Conservation (phyloP, 2,329 filamentous ascomycete genomes). For the Cladosporium phlei region DNA sequence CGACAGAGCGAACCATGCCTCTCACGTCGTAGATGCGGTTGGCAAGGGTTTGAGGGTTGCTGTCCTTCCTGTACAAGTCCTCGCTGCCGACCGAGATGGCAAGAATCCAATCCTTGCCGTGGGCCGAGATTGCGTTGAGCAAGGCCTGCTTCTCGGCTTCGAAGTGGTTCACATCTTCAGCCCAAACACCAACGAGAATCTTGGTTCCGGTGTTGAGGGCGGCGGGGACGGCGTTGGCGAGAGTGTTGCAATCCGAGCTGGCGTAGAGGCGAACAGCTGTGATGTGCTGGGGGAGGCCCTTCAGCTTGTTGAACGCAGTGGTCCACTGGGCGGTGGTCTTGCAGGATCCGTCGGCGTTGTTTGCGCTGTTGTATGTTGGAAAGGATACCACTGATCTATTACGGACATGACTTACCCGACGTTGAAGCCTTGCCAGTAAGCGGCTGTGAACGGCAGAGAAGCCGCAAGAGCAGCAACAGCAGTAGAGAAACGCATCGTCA, state of each 20-base stretch:
- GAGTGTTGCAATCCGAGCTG: slow-evolving; percentile 51
- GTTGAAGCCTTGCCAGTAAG: slow-evolving; percentile 43
- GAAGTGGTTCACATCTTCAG: slow-evolving; percentile 46
- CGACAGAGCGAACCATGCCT: slow-evolving; percentile 47
- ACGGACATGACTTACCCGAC: too few species aligned
- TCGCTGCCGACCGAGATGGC: slow-evolving; percentile 64
- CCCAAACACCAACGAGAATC: slow-evolving; percentile 63
- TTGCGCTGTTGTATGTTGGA: too few species aligned
- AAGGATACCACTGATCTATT: too few species aligned
- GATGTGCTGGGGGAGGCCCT: slow-evolving; percentile 49
- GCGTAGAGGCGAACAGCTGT: slow-evolving; percentile 62
- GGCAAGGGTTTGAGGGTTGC: slow-evolving; percentile 37
- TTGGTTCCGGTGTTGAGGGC: slow-evolving; percentile 57
- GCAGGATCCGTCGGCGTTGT: slow-evolving; percentile 37
- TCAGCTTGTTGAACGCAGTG: slow-evolving; percentile 35
- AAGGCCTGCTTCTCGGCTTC: slow-evolving; percentile 58
- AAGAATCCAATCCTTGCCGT: slow-evolving; percentile 57
- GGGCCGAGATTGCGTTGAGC: slow-evolving; percentile 50
- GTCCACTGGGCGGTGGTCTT: slow-evolving; percentile 36
- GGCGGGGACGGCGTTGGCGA: slow-evolving; percentile 49
- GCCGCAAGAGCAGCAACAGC: slow-evolving; percentile 31
- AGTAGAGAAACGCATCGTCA: slow-evolving; percentile 26
- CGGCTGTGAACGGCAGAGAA: slow-evolving; percentile 28
- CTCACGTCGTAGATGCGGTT: slow-evolving; percentile 49
- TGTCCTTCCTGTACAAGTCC: slow-evolving; percentile 58